Conservation (phyloP, 1,284 basidiomycete genomes). For the Coniferiporia sulphurascens region DNA sequence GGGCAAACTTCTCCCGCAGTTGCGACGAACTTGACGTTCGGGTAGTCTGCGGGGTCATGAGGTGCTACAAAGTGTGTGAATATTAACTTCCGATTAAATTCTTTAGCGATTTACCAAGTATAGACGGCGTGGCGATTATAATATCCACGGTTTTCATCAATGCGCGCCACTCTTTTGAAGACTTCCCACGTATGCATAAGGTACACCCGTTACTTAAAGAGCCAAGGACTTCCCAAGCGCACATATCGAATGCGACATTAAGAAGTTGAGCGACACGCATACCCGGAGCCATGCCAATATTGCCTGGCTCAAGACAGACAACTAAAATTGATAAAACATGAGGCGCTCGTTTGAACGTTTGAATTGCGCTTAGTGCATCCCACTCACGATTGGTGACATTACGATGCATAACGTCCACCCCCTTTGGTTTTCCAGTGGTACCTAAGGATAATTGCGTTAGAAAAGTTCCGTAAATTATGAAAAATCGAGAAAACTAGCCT, state of each 20-base stretch:
- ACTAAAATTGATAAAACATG: slow-evolving; percentile 31
- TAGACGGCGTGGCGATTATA: slow-evolving; percentile 49
- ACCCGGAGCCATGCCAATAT: slow-evolving; percentile 50
- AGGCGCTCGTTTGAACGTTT: slow-evolving; percentile 5
- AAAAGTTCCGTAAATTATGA: slow-evolving; percentile 4
- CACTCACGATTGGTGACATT: slow-evolving; percentile 53
- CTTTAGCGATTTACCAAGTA: slow-evolving; percentile 34
- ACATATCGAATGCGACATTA: slow-evolving; percentile 61
- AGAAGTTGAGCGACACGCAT: slow-evolving; percentile 52
- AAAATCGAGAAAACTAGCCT: slow-evolving; percentile 33
- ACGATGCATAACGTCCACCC: slow-evolving; percentile 51
- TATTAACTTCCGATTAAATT: slow-evolving; percentile 1
- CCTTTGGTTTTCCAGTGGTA: slow-evolving; percentile 55
- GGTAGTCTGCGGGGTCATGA: slow-evolving; percentile 50
- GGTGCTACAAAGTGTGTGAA: slow-evolving; percentile 26
- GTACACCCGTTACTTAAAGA: slow-evolving; percentile 53
- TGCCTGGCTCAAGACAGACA: slow-evolving; percentile 48
- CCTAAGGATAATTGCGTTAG: slow-evolving; percentile 30
- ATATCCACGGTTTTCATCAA: slow-evolving; percentile 54
- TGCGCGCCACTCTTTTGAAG: slow-evolving; percentile 50
- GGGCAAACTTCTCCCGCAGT: slow-evolving; percentile 61
- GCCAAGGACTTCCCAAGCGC: slow-evolving; percentile 58
- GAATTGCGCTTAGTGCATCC: background rate
- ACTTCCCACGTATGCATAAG: slow-evolving; percentile 49
- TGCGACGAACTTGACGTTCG: slow-evolving; percentile 51